Evolutionary conservation across 805 yeast species (phyloP).

Genomic region (Metschnikowia matae): DNA sequence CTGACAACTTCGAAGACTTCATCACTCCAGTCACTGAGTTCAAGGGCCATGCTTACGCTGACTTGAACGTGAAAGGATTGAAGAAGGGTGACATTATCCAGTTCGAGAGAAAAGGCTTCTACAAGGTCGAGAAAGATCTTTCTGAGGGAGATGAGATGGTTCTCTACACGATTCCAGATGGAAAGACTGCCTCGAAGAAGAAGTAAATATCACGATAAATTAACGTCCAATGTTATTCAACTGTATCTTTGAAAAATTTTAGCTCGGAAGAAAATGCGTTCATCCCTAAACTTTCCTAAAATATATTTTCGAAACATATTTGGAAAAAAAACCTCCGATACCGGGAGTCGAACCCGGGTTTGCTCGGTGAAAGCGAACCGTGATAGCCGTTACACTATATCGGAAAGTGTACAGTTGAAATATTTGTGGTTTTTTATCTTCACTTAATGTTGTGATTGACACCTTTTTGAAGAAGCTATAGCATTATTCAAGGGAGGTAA

Average conservation of each 20-base stretch:
- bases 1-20: conserved; percentile 89
- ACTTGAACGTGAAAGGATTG: conserved; percentile 68
- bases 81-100: conserved; percentile 86
- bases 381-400: conserved; percentile 81
- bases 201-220: conserved; percentile 18
- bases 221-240: background rate
- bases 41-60: conserved; percentile 73
- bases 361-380: conserved; percentile 85
- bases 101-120: conserved; percentile 97
- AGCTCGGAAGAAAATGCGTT: background rate
- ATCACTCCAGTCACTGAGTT: conserved; percentile 85
- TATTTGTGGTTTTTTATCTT: background rate
- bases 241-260: background rate
- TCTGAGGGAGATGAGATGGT: conserved; percentile 61
- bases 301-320: too few species aligned
- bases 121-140: conserved; percentile 64
- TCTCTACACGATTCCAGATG: conserved; percentile 94
- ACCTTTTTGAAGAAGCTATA: too few species aligned
- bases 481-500: too few species aligned
- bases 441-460: background rate
- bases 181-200: conserved; percentile 52
- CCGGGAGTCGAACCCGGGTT: conserved; percentile 87
- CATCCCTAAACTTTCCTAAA: background rate
- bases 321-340: conserved; percentile 53
- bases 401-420: conserved; percentile 36